Conservation (phyloP, 331 rosid genomes). For the Ulmus americana region DNA sequence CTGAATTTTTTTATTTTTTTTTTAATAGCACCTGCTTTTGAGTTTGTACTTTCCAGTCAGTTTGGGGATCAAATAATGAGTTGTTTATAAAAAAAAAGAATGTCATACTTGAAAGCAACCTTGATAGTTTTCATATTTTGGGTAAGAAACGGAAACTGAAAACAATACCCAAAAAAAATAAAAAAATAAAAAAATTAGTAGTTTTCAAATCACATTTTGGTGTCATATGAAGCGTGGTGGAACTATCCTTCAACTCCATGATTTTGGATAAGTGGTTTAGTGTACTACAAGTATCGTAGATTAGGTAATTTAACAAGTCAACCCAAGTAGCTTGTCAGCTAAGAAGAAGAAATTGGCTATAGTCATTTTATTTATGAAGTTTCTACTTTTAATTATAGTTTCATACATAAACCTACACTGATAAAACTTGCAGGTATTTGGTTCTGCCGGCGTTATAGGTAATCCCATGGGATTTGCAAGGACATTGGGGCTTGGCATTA, state of each 20-base stretch:
- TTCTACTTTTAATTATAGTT: neutral
- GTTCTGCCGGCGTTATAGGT: slow-evolving; percentile 98
- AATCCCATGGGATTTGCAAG: slow-evolving; percentile 97
- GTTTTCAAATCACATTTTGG: neutral
- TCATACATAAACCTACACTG: no score
- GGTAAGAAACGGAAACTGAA: neutral
- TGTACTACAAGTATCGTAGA: neutral
- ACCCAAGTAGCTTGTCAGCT: neutral
- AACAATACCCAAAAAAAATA: neutral
- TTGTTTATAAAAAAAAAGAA: neutral
- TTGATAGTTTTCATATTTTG: neutral
- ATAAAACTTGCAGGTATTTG: slow-evolving; percentile 55
- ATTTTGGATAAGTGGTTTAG: neutral
- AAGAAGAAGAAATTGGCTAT: neutral
- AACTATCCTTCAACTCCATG: neutral
- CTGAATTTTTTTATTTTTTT: neutral
- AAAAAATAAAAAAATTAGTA: neutral
- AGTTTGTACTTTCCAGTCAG: neutral
- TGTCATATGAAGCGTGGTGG: neutral
- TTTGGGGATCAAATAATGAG: neutral
- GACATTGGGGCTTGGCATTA: slow-evolving; percentile 81
- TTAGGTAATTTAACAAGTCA: neutral
- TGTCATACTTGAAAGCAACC: neutral
- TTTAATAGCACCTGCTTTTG: neutral
- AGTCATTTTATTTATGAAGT: neutral